These are phyloP conservation scores for Alternaria triticina DNA, from an alignment of 2,329 filamentous ascomycete genomes.

Conservation along the genomic window DNA sequence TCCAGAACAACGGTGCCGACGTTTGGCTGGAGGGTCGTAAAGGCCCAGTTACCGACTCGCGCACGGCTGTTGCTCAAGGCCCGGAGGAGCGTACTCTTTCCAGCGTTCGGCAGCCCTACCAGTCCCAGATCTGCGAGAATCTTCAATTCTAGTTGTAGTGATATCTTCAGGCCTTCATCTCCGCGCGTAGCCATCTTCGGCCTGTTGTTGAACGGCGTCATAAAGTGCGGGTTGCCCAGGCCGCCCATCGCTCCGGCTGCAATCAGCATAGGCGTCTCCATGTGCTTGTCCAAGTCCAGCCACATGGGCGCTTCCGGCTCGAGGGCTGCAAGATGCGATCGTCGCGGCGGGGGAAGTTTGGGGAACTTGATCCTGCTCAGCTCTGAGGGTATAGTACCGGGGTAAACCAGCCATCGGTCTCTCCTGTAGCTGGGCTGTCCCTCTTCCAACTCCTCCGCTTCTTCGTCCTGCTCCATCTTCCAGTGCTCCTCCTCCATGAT, in stretches of 20 bases:
- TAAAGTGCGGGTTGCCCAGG: conserved; percentile 91
- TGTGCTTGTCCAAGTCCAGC: conserved; percentile 67
- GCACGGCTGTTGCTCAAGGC: conserved; percentile 88
- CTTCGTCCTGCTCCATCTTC: conserved; percentile 31
- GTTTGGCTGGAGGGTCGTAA: conserved; percentile 93
- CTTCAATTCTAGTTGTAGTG: conserved; percentile 89
- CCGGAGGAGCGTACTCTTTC: conserved; percentile 90
- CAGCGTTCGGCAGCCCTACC: conserved; percentile 93
- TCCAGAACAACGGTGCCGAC: conserved; percentile 96
- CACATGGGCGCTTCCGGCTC: conserved; percentile 76
- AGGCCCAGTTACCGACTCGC: conserved; percentile 92
- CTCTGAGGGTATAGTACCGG: conserved; percentile 76
- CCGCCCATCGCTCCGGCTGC: conserved; percentile 89
- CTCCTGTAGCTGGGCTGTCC: conserved; percentile 54
- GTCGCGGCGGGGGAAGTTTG: conserved; percentile 60
- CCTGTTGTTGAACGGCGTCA: conserved; percentile 72
- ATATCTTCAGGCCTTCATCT: conserved; percentile 77
- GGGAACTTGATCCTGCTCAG: conserved; percentile 67
- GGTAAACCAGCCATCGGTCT: conserved; percentile 86
- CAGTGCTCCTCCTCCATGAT: conserved; percentile 63
- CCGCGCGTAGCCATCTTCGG: conserved; percentile 91
- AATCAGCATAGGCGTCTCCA: conserved; percentile 82
- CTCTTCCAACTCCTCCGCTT: conserved; percentile 35
- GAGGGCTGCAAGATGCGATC: conserved; percentile 65
- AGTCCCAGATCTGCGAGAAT: conserved; percentile 93